phyloP scores from a whole-genome alignment of 345 rosid species.

The Salix viminalis region DNA sequence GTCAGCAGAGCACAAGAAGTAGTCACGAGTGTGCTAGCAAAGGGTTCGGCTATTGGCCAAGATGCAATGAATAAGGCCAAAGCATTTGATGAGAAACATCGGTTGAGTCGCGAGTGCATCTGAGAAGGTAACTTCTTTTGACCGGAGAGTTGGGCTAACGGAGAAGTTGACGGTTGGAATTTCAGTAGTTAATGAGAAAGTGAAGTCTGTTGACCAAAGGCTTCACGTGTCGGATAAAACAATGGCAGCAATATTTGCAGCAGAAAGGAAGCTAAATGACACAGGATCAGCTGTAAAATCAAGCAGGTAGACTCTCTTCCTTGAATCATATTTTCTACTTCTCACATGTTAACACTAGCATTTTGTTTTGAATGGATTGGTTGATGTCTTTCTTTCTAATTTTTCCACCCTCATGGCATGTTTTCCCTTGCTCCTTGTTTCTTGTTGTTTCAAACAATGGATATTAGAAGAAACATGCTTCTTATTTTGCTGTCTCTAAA shows the following conservation, averaged over 20 bases:
- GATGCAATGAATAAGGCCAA: slow-evolving; percentile 93
- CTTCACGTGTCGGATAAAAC: slow-evolving; percentile 94
- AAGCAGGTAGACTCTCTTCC: slow-evolving; percentile 55
- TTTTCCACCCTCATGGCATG: not conserved
- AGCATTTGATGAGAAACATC: slow-evolving; percentile 90
- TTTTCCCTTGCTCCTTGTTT: not conserved
- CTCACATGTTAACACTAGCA: not conserved
- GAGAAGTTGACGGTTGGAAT: slow-evolving; percentile 83
- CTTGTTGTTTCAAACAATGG: not conserved
- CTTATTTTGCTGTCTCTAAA: not conserved
- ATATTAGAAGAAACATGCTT: not conserved
- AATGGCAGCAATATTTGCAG: slow-evolving; percentile 95
- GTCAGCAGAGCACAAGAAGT: slow-evolving; percentile 85
- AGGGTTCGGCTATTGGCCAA: slow-evolving; percentile 82
- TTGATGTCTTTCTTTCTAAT: not conserved
- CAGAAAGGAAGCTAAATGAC: slow-evolving; percentile 84
- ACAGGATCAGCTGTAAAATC: slow-evolving; percentile 97
- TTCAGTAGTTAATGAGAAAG: slow-evolving; percentile 86
- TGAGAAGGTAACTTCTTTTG: slow-evolving; percentile 77
- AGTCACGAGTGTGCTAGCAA: slow-evolving; percentile 68
- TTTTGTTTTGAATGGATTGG: not conserved
- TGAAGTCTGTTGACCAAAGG: slow-evolving; percentile 88
- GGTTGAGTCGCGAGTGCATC: slow-evolving; percentile 80
- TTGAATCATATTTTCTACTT: slow-evolving; percentile 11
- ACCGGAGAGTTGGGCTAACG: slow-evolving; percentile 70